Percentiles rank a stretch among this genome's conserved stretches.
These are phyloP conservation scores for Danielia reshetovae DNA, from an alignment of 805 yeast species.

Conservation along the genomic window DNA sequence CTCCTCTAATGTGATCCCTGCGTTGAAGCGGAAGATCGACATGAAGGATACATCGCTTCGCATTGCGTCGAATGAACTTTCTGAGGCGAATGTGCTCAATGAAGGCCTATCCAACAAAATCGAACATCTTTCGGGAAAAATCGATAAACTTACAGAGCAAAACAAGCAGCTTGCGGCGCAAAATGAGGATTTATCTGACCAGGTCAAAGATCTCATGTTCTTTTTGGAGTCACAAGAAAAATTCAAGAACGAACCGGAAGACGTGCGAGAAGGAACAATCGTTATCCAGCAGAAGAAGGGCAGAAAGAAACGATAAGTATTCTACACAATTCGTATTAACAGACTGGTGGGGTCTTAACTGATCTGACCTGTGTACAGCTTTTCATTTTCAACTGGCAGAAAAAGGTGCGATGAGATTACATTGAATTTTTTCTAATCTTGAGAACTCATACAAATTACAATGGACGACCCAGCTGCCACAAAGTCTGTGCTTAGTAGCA, in stretches of 20 bases:
- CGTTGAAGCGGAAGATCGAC: conserved; percentile 28
- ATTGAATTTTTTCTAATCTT: conserved; percentile 1
- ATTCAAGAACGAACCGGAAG: conserved; percentile 66
- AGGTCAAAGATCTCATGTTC: conserved; percentile 76
- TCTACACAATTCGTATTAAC: too few species aligned
- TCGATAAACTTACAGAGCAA: conserved; percentile 28
- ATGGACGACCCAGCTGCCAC: conserved; percentile 16
- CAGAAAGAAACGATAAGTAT: conserved; percentile 4
- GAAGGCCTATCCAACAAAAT: conserved; percentile 36
- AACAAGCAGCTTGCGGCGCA: conserved; percentile 29
- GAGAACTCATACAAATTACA: conserved; percentile 9
- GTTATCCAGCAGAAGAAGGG: conserved; percentile 34
- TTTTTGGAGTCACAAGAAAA: conserved; percentile 70
- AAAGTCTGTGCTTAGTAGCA: conserved; percentile 32
- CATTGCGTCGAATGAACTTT: conserved; percentile 28
- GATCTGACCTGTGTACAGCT: background rate
- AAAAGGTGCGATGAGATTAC: conserved; percentile 8
- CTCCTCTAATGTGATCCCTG: conserved; percentile 27
- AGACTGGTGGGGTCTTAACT: too few species aligned
- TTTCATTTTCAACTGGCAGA: background rate
- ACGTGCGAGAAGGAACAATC: conserved; percentile 67
- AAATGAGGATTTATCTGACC: conserved; percentile 53
- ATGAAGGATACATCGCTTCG: conserved; percentile 27
- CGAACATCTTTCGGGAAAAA: too few species aligned
- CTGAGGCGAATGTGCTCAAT: conserved; percentile 28